These are phyloP conservation scores for Scalesia atractyloides DNA, from an alignment of 129 eudicot genomes.

Conservation along the genomic window DNA sequence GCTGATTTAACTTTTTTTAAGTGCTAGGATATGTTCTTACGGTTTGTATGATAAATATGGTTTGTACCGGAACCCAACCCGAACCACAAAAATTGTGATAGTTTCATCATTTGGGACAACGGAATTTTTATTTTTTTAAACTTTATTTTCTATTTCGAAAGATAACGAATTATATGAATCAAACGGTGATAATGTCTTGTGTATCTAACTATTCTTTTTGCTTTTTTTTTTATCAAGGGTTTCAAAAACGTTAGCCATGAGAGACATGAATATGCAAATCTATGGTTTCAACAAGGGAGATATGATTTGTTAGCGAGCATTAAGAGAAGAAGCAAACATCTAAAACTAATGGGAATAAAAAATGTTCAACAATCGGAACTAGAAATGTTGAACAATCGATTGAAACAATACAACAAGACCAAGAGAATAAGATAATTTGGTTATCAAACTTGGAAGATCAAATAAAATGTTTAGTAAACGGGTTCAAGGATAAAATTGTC, in stretches of 20 bases:
- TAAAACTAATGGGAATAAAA: conserved; percentile 8
- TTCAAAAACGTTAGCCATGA: conserved; percentile 25
- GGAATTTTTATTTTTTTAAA: background rate
- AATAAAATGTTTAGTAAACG: background rate
- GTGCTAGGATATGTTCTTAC: too few species aligned
- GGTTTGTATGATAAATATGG: too few species aligned
- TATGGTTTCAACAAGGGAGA: conserved; percentile 26
- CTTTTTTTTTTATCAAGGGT: background rate
- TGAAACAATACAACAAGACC: conserved; percentile 18
- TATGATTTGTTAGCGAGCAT: conserved; percentile 10
- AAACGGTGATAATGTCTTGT: background rate
- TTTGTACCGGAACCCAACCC: too few species aligned
- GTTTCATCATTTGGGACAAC: conserved; percentile 21
- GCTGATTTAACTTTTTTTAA: too few species aligned
- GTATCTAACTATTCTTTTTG: background rate
- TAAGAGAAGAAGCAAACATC: conserved; percentile 12
- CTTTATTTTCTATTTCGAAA: background rate
- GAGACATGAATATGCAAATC: conserved; percentile 26
- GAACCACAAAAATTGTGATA: conserved; percentile 15
- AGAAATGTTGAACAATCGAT: conserved; percentile 1
- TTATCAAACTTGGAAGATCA: conserved; percentile 10
- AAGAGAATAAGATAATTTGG: conserved; percentile 7
- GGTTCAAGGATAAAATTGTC: conserved; percentile 11
- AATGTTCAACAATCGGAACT: conserved; percentile 3
- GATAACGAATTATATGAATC: background rate